These are phyloP conservation scores for Linnemannia schmuckeri DNA, from an alignment of 192 early-diverging fungal genomes.

Conservation along the genomic window DNA sequence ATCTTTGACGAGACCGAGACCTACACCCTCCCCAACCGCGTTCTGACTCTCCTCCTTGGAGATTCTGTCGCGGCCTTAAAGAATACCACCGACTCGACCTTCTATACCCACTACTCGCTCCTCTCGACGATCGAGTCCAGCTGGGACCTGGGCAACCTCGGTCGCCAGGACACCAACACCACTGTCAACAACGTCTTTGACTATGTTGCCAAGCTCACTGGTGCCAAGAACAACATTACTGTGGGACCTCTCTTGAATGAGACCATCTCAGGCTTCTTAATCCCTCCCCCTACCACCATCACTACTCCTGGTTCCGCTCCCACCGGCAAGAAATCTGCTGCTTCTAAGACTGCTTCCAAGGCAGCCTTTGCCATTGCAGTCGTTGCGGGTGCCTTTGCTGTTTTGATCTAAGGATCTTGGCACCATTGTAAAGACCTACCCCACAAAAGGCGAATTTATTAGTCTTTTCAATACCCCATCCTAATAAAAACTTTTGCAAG, in stretches of 20 bases:
- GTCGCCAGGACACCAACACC: conserved; percentile 65
- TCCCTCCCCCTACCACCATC: not conserved
- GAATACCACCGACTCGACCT: conserved; percentile 65
- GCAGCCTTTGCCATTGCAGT: conserved; percentile 17
- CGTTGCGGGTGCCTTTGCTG: conserved; percentile 20
- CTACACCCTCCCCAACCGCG: conserved; percentile 52
- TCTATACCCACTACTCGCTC: conserved; percentile 75
- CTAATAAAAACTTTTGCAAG: conserved; percentile 6
- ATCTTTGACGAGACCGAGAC: conserved; percentile 56
- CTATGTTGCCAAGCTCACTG: conserved; percentile 45
- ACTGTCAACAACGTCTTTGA: conserved; percentile 63
- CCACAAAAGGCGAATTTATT: not conserved
- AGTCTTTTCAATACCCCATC: too few species aligned
- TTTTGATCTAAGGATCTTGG: conserved; percentile 9
- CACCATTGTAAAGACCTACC: not conserved
- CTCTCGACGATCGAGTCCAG: conserved; percentile 74
- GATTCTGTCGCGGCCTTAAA: conserved; percentile 43
- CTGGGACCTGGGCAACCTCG: conserved; percentile 74
- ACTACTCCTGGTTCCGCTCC: not conserved
- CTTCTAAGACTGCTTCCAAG: conserved; percentile 4
- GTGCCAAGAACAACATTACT: conserved; percentile 56
- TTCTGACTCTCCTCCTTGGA: conserved; percentile 61
- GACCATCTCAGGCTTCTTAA: conserved; percentile 55
- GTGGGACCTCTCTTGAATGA: conserved; percentile 54
- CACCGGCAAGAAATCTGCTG: conserved; percentile 13